A percentile compares a stretch with the other conserved stretches of the same genome.
These are phyloP conservation scores for Saturnispora bothae DNA, from an alignment of 805 yeast species.

Conservation along the genomic window DNA sequence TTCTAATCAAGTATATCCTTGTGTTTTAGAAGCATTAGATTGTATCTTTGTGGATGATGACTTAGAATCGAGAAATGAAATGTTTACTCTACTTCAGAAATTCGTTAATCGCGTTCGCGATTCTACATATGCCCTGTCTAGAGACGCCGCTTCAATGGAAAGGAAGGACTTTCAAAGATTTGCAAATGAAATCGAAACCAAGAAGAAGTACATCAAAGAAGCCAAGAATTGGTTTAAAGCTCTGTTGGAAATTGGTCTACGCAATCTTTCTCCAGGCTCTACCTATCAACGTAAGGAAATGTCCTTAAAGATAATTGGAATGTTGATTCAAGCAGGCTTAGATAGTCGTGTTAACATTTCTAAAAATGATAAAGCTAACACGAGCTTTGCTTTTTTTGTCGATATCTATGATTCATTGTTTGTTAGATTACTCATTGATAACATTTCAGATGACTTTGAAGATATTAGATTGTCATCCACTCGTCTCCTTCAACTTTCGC, in stretches of 20 bases:
- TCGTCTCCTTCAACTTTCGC: conserved; percentile 35
- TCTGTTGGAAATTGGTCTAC: conserved; percentile 22
- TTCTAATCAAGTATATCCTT: conserved; percentile 31
- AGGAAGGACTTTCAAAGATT: conserved; percentile 27
- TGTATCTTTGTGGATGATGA: conserved; percentile 53
- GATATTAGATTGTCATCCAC: conserved; percentile 56
- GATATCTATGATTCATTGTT: conserved; percentile 30
- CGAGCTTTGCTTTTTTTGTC: conserved; percentile 40
- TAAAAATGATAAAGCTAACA: conserved; percentile 31
- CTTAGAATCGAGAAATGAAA: conserved; percentile 57
- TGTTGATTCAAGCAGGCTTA: conserved; percentile 44
- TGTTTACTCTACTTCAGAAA: conserved; percentile 49
- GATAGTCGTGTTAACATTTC: conserved; percentile 36
- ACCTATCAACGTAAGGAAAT: conserved; percentile 45
- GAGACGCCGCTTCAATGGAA: conserved; percentile 38
- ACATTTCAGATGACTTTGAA: conserved; percentile 60
- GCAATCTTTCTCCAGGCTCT: conserved; percentile 38
- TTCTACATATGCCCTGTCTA: conserved; percentile 46
- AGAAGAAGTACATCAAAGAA: conserved; percentile 20
- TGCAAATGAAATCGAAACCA: conserved; percentile 28
- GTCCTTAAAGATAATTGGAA: conserved; percentile 36
- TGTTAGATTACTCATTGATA: conserved; percentile 45
- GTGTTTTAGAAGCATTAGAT: conserved; percentile 35
- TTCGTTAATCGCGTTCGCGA: conserved; percentile 60
- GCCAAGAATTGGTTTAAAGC: conserved; percentile 27